Evolutionary conservation across 257 asterid species (phyloP), one percentile per base, ranked within the genome.

Genomic region (Scutellaria barbata): DNA sequence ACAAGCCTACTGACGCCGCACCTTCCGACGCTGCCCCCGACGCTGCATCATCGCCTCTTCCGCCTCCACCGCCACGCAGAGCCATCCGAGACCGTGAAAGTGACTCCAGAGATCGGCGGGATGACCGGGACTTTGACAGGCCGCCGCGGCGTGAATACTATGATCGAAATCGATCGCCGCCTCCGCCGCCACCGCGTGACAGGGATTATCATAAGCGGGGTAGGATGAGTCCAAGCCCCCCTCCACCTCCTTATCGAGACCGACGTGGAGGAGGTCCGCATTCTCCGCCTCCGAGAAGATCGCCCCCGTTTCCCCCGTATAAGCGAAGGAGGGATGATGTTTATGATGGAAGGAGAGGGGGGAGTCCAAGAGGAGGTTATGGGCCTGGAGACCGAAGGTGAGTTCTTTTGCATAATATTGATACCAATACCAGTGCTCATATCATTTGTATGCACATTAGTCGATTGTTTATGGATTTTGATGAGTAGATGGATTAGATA

Each of bases 331-430:
- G 96, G 76, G 96, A 87, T 64, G 95, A 89, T 68, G 81, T 54
- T 46, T 86, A 80, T 75, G 97, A 89, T 74, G 94, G 94, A 39
- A 78, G 98, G 77, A 87, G 98, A 72, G 93, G 92, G 50, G 93
- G 92, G 53, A 90, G 98, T 75, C 98, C 93, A 18, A 87, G 97
- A 81, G 98, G 96, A 73, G 98, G 92, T 40, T 86, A 82, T 67
- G 97, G 94, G 10, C 89, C 76, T 6, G 95, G 91, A 20, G 95
- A 91, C 76, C 85, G 97, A 59, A 90, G 98, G 97, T 87, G 72
- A 80, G 85, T 43, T 25, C 48, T 47, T 22, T 43, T 52, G 54
- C 17, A 64, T 58, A 66, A 35, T 37, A 39, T 76, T 63, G 2
- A n/a, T 35, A 50, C 58, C 17, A 63, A 8, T 54, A 41, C 60